Evolutionary conservation across 441 rosid species (phyloP).

Genomic region (Syzygium syzygioides): DNA sequence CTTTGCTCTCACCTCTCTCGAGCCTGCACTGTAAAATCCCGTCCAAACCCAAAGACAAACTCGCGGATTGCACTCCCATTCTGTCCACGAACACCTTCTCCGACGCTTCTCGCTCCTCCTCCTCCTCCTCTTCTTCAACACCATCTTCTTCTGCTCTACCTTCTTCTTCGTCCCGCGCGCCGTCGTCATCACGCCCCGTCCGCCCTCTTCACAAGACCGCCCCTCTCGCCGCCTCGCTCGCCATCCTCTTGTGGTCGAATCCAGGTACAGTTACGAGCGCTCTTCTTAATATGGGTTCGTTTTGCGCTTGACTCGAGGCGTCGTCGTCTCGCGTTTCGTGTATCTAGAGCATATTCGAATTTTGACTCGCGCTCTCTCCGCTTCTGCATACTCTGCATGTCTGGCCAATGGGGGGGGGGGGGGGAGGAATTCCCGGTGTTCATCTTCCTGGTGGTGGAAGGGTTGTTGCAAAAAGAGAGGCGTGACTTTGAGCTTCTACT

Average conservation of each 20-base stretch:
- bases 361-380: not conserved
- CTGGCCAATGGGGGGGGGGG: not conserved
- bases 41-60: not conserved
- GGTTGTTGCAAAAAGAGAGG: not conserved
- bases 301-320: not conserved
- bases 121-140: not conserved
- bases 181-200: slow-evolving; percentile 12
- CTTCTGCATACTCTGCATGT: not conserved
- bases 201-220: slow-evolving; percentile 28
- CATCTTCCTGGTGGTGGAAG: not conserved
- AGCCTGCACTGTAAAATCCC: not conserved
- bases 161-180: not conserved
- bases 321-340: not conserved
- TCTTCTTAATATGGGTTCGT: not conserved
- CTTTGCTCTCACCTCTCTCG: not conserved
- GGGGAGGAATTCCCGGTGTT: not conserved
- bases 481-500: not conserved
- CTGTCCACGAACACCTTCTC: not conserved
- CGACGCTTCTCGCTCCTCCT: not conserved
- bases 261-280: slow-evolving; percentile 29
- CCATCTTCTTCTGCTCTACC: not conserved
- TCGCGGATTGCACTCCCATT: not conserved
- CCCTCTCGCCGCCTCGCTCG: slow-evolving; percentile 65
- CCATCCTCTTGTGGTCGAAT: slow-evolving; percentile 54
- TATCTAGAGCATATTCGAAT: not conserved